Percentiles rank a stretch among this genome's conserved stretches.
Conservation (phyloP, 2,329 filamentous ascomycete species). For the Colletotrichum liriopes region DNA sequence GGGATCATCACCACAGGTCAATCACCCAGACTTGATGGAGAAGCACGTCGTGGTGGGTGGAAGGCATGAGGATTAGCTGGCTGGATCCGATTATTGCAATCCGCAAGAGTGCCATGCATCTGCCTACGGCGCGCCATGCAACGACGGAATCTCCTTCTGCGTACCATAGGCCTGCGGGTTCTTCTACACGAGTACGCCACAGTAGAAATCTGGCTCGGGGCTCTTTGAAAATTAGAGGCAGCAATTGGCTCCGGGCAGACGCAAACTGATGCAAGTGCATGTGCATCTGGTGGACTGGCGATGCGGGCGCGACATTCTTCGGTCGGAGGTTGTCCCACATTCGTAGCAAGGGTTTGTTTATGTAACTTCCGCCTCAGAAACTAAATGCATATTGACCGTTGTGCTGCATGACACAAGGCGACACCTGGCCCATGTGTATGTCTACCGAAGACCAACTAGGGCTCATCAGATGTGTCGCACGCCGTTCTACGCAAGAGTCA, state of each 20-base stretch:
- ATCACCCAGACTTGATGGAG: too few relatives aligned
- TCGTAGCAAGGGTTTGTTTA: not conserved
- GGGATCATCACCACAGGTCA: not conserved
- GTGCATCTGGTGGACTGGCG: not conserved
- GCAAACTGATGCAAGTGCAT: not conserved
- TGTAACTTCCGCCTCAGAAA: not conserved
- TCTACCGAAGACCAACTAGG: not conserved
- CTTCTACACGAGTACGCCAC: too few relatives aligned
- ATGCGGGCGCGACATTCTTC: not conserved
- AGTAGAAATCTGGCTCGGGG: too few relatives aligned
- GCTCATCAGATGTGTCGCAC: not conserved
- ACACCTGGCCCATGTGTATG: not conserved
- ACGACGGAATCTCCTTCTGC: not conserved
- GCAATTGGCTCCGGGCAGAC: not conserved
- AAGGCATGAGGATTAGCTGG: too few relatives aligned
- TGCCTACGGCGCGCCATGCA: not conserved
- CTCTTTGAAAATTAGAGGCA: not conserved
- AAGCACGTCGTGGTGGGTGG: not conserved
- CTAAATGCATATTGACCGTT: not conserved
- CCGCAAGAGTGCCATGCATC: not conserved
- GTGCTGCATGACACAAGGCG: not conserved
- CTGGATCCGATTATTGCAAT: not conserved
- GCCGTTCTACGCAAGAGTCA: not conserved
- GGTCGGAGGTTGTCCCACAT: not conserved
- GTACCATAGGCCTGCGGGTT: too few relatives aligned